Conservation (phyloP, 2,329 filamentous ascomycete genomes). For the Aspergillus oerlinghausenensis region DNA sequence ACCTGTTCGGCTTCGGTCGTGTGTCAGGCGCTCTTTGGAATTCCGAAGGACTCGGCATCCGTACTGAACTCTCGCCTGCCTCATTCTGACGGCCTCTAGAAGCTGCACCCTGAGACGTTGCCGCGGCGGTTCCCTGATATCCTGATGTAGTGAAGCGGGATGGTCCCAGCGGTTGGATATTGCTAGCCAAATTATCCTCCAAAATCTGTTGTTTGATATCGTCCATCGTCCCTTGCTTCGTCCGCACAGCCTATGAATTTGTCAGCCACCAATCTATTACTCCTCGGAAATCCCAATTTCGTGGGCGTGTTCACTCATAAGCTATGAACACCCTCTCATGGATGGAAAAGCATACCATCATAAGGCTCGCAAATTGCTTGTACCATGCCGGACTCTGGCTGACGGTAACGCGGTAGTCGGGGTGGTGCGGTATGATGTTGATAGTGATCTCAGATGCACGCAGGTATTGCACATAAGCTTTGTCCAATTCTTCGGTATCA, state of each 20-base stretch:
- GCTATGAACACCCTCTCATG: neutral
- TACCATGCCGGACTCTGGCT: conserved; percentile 48
- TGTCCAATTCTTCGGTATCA: conserved; percentile 51
- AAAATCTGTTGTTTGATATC: conserved; percentile 38
- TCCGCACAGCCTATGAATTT: conserved; percentile 29
- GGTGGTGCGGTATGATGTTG: conserved; percentile 70
- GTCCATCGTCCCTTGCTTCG: conserved; percentile 41
- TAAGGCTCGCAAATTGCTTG: conserved; percentile 49
- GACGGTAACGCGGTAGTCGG: conserved; percentile 65
- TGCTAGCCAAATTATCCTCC: conserved; percentile 32
- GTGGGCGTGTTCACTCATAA: neutral
- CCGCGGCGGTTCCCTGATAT: conserved; percentile 9
- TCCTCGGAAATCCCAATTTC: neutral
- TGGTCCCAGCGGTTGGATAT: conserved; percentile 21
- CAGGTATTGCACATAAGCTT: conserved; percentile 79
- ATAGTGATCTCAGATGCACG: conserved; percentile 74
- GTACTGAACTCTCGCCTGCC: conserved; percentile 15
- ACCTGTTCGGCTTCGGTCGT: conserved; percentile 19
- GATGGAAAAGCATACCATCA: conserved; percentile 30
- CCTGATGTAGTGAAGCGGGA: conserved; percentile 8
- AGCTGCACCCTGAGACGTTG: conserved; percentile 7
- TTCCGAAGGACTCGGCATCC: conserved; percentile 40
- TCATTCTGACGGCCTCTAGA: conserved; percentile 22
- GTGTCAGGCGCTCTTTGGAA: conserved; percentile 28
- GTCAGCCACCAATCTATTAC: conserved; percentile 6